Evolutionary conservation across 371 early-diverging fungal species (phyloP).

Genomic region (Apophysomyces elegans): DNA sequence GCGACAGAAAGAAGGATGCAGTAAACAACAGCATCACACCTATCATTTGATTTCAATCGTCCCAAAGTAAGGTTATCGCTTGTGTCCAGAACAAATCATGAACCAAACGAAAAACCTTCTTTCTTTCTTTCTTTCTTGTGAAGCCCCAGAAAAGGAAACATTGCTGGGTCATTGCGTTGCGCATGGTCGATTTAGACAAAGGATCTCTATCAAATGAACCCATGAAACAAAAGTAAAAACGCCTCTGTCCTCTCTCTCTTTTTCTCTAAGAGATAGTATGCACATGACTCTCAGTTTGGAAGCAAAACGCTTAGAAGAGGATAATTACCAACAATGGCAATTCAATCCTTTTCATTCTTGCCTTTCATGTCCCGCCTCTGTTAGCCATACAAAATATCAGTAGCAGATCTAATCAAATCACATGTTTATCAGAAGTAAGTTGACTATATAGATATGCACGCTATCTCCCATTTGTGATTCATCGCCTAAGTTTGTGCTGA

Average conservation of each 20-base stretch:
- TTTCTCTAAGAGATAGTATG: neutral
- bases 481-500: too few relatives aligned
- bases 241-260: neutral
- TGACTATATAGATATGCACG: too few relatives aligned
- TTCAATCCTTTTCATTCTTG: neutral
- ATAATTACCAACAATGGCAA: neutral
- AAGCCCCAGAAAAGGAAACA: conserved; percentile 4
- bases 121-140: neutral
- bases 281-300: too few relatives aligned
- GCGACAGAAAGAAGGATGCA: neutral
- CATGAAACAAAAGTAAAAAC: neutral
- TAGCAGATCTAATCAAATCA: too few relatives aligned
- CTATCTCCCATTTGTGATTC: too few relatives aligned
- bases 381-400: too few relatives aligned
- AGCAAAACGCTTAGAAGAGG: neutral
- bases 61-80: neutral
- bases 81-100: neutral
- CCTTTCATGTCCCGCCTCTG: neutral
- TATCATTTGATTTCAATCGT: too few relatives aligned
- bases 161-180: neutral
- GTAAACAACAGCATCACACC: too few relatives aligned
- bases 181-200: neutral
- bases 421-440: too few relatives aligned
- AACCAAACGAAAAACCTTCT: neutral
- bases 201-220: neutral